Base-by-base conservation (phyloP, 345 rosid genomes). In the Gossypium herbaceum region DNA sequence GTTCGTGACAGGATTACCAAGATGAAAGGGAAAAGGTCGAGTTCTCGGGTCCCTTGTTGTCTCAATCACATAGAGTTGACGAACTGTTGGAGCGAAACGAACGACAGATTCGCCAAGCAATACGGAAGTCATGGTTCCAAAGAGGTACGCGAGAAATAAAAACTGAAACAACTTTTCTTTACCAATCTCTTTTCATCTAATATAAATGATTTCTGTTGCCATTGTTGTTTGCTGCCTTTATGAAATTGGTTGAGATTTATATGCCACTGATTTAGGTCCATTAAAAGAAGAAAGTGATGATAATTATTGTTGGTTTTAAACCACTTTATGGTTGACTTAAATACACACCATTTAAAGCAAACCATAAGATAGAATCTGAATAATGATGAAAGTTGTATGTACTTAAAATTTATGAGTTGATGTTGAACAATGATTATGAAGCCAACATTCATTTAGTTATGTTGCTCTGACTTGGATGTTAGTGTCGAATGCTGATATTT, bases 71-170 rank as follows among this genome's bases (percentile, higher is more conserved):
- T 66, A 87, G 90, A 80, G 80, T 87, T 41, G 96, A 90, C 77
- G 96, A 88, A 72, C 92, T 92, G 75, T 79, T 92, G 75, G 91
- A 87, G 79, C 86, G 86, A 66, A 91, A 89, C 9, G 98, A 95
- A 68, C 87, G 94, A 55, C 92, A 89, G 70, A 90, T 92, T 73
- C 93, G 93, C 72, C 96, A 91, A 76, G 88, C 91, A 71, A 86
- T 88, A 77, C 88, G 98, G n/a, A 92, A 85, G 78, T 90, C 97
- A 24, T 92, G 98, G 99, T 91, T 92, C 86, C 93, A 82, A 81
- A 91, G 74, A 90, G 98, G 99, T 91, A 88, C 9, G 86, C 10
- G 7, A 48, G 4, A 3, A 48, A 25, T 48, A 43, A 25, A 12
- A 62, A 73, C 29, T 9, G 9, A 29, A 25, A 48, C 34, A 34